These are phyloP conservation scores for Byssochlamys sp. DNA, from an alignment of 2,329 filamentous ascomycete genomes.

Conservation along the genomic window DNA sequence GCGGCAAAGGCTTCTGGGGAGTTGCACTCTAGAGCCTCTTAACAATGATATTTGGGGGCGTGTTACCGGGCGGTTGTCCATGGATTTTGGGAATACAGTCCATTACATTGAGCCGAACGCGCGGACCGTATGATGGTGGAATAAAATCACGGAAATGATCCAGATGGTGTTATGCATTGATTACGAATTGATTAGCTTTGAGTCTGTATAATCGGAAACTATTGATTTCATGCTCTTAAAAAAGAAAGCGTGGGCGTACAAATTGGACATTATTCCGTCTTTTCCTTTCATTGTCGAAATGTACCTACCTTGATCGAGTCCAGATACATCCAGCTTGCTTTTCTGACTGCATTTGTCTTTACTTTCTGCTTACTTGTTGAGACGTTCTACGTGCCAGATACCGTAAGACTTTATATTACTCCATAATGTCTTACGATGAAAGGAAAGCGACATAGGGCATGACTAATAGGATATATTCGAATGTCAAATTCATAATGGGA, in stretches of 20 bases:
- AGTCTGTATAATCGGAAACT: background rate
- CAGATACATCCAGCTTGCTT: background rate
- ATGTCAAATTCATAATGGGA: background rate
- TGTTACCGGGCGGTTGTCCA: background rate
- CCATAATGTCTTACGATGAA: background rate
- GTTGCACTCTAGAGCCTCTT: slow-evolving; percentile 15
- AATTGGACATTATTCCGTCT: background rate
- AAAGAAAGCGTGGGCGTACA: background rate
- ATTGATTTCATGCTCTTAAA: background rate
- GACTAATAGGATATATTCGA: background rate
- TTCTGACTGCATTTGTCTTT: background rate
- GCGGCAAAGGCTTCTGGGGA: slow-evolving; percentile 37
- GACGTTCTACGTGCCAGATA: background rate
- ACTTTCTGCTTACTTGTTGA: background rate
- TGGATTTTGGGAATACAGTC: background rate
- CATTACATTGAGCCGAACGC: background rate
- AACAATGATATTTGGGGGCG: background rate
- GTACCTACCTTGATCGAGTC: background rate
- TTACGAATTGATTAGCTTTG: background rate
- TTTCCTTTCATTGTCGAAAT: background rate
- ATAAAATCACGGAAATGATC: background rate
- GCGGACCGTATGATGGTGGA: background rate
- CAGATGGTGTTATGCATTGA: background rate
- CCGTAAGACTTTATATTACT: background rate
- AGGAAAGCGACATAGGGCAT: too few species aligned